Percentiles rank a stretch among this genome's conserved stretches.
phyloP scores from a whole-genome alignment of 2,329 filamentous ascomycete species.

The Cucurbitaria berberidis region DNA sequence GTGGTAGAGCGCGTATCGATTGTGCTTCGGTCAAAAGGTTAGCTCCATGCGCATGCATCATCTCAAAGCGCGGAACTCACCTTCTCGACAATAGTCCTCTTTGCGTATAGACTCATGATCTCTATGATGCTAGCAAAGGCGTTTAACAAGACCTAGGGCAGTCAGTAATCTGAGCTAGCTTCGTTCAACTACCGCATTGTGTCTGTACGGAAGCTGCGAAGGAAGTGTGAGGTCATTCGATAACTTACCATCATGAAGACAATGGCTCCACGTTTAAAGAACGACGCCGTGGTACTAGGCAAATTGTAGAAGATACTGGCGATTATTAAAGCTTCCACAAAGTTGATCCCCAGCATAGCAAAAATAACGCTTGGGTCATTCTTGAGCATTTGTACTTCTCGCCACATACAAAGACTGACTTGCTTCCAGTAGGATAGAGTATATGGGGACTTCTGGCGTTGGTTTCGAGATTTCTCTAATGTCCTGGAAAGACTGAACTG shows the following conservation, averaged over 20 bases:
- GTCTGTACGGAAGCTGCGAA: not conserved
- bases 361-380: constrained; percentile 61
- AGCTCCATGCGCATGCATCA: not conserved
- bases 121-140: constrained; percentile 63
- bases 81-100: constrained; percentile 89
- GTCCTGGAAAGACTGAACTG: constrained; percentile 41
- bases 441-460: constrained; percentile 61
- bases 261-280: constrained; percentile 61
- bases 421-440: constrained; percentile 60
- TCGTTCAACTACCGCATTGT: constrained; percentile 52
- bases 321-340: constrained; percentile 68
- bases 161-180: constrained; percentile 52
- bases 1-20: constrained; percentile 85
- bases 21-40: constrained; percentile 60
- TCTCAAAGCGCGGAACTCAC: not conserved
- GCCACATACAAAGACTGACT: constrained; percentile 31
- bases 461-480: constrained; percentile 57
- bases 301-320: constrained; percentile 64
- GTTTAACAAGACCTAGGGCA: constrained; percentile 60
- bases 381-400: constrained; percentile 27
- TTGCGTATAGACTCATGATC: constrained; percentile 72
- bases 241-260: constrained; percentile 61
- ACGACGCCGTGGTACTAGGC: constrained; percentile 56
- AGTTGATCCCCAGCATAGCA: constrained; percentile 70
- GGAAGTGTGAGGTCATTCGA: not conserved